Percentiles rank a stretch among this genome's conserved stretches.
Evolutionary conservation across 2,329 filamentous ascomycete genomes (phyloP).

Genomic region (Beauveria medogensis): DNA sequence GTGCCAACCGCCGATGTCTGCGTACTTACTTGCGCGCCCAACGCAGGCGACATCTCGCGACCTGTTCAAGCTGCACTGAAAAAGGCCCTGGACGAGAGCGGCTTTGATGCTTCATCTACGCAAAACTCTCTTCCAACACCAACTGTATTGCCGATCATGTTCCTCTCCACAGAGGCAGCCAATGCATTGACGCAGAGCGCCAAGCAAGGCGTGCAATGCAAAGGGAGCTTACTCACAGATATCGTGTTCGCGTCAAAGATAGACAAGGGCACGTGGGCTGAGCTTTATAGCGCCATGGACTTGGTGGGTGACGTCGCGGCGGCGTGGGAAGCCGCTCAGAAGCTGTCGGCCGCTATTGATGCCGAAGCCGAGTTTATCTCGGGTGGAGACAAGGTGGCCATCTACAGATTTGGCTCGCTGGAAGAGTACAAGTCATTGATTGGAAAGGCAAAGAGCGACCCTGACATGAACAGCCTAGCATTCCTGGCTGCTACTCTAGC

Average conservation of each 20-base stretch:
- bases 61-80: neutral
- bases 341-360: neutral
- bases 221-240: neutral
- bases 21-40: neutral
- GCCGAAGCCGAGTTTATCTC: neutral
- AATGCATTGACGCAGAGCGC: neutral
- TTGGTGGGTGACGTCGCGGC: neutral
- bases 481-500: constrained; percentile 5
- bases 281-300: neutral
- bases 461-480: constrained; percentile 8
- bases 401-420: neutral
- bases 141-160: neutral
- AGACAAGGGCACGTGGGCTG: neutral
- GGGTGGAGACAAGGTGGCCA: neutral
- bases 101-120: neutral
- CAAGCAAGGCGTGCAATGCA: neutral
- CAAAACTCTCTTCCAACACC: neutral
- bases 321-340: neutral
- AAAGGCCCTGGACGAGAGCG: neutral
- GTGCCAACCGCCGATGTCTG: neutral
- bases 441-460: neutral
- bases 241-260: neutral
- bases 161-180: neutral
- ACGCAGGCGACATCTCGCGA: neutral
- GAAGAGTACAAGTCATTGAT: neutral